These are phyloP conservation scores for Aspergillus baeticus DNA, from an alignment of 495 filamentous ascomycete species.

Conservation along the genomic window DNA sequence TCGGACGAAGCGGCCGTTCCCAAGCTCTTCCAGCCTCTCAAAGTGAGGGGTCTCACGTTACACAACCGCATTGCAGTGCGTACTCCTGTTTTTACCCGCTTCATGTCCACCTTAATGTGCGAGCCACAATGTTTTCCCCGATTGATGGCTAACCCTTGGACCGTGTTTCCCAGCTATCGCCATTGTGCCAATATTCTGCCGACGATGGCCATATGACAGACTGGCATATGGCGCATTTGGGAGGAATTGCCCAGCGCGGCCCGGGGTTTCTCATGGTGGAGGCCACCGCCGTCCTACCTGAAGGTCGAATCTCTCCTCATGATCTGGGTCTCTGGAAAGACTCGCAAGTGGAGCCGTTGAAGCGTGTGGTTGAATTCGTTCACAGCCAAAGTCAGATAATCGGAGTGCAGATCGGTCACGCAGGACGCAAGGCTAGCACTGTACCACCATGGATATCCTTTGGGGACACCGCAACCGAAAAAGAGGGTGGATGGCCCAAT, in stretches of 20 bases:
- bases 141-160: conserved; percentile 10
- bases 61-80: conserved; percentile 59
- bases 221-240: conserved; percentile 62
- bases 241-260: conserved; percentile 63
- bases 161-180: conserved; percentile 40
- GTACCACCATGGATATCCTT: conserved; percentile 68
- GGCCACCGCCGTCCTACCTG: conserved; percentile 67
- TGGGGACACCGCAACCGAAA: conserved; percentile 19
- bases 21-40: conserved; percentile 67
- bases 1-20: conserved; percentile 54
- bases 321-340: conserved; percentile 75
- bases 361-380: conserved; percentile 63
- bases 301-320: conserved; percentile 78
- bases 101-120: neutral
- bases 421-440: conserved; percentile 73
- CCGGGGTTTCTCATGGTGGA: conserved; percentile 70
- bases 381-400: conserved; percentile 72
- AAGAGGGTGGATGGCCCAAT: conserved; percentile 34
- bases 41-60: conserved; percentile 55
- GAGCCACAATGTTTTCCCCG: neutral
- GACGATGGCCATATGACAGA: conserved; percentile 60
- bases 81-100: conserved; percentile 21
- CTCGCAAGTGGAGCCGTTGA: conserved; percentile 62
- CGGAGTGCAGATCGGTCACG: conserved; percentile 74
- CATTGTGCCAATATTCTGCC: conserved; percentile 70